A percentile compares a stretch with the other conserved stretches of the same genome.
Evolutionary conservation across 2,329 filamentous ascomycete genomes (phyloP).

Genomic region (Verticillium zaregamsianum): DNA sequence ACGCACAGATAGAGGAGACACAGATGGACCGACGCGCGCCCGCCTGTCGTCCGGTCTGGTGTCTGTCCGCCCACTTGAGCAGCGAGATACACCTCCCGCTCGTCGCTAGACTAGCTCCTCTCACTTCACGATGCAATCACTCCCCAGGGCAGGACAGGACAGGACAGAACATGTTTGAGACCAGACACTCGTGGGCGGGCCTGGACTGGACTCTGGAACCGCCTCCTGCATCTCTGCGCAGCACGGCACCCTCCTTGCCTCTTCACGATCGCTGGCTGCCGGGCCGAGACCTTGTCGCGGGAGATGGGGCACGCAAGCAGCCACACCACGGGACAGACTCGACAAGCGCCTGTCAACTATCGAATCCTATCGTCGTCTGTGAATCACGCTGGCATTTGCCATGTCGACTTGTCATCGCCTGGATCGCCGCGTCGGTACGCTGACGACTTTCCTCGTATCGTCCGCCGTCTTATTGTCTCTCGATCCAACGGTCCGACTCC

Average conservation of each 20-base stretch:
- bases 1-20: not conserved
- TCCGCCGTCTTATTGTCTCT: not conserved
- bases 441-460: not conserved
- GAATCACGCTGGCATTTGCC: not conserved
- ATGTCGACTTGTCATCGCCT: not conserved
- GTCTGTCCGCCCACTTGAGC: not conserved
- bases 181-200: not conserved
- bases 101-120: not conserved
- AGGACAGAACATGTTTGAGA: not conserved
- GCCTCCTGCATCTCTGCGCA: not conserved
- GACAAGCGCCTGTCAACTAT: not conserved
- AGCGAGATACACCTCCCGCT: not conserved
- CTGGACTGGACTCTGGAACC: not conserved
- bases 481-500: not conserved
- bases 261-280: not conserved
- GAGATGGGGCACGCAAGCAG: slow-evolving; percentile 1
- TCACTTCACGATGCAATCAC: not conserved
- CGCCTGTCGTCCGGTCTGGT: not conserved
- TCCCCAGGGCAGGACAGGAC: not conserved
- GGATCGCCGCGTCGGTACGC: not conserved
- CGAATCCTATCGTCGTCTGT: not conserved
- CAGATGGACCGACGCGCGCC: not conserved
- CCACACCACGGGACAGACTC: slow-evolving; percentile 1
- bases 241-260: not conserved
- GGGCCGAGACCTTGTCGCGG: slow-evolving; percentile 2